These are phyloP conservation scores for Dactylellina drechsleri DNA, from an alignment of 2,329 filamentous ascomycete species.

Conservation along the genomic window DNA sequence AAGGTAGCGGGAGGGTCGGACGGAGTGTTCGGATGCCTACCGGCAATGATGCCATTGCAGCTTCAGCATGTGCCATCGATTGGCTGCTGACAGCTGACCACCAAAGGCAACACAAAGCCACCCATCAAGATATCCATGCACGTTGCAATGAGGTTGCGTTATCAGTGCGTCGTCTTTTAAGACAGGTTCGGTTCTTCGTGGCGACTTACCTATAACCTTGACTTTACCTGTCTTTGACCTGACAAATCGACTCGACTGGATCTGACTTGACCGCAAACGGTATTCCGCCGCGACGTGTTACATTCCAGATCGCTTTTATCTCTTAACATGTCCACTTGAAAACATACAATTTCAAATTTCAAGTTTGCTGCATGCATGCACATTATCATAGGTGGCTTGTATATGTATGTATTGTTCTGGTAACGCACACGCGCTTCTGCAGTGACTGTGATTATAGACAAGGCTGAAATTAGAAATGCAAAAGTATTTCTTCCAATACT, in stretches of 20 bases:
- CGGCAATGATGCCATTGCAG: conserved; percentile 32
- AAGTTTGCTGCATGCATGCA: too few relatives aligned
- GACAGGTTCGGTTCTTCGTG: conserved; percentile 1
- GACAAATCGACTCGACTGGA: too few relatives aligned
- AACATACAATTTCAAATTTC: conserved; percentile 5
- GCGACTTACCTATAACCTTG: neutral
- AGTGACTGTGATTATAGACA: neutral
- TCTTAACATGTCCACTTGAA: neutral
- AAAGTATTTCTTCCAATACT: neutral
- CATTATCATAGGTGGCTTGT: too few relatives aligned
- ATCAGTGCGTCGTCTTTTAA: conserved; percentile 19
- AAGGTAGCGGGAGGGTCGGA: conserved; percentile 4
- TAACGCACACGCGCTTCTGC: neutral
- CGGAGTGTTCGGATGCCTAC: conserved; percentile 44
- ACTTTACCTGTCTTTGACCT: too few relatives aligned
- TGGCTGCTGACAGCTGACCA: conserved; percentile 50
- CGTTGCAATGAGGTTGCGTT: conserved; percentile 20
- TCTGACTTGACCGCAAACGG: conserved; percentile 14
- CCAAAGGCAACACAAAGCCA: conserved; percentile 1
- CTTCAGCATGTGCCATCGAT: conserved; percentile 34
- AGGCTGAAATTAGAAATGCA: neutral
- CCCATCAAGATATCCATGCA: too few relatives aligned
- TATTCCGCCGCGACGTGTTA: conserved; percentile 13
- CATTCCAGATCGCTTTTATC: neutral
- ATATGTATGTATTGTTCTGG: too few relatives aligned